Evolutionary conservation across 23 red algal species (phyloP), one percentile per base, ranked within the genome.

Genomic region (Chondrus crispus): DNA sequence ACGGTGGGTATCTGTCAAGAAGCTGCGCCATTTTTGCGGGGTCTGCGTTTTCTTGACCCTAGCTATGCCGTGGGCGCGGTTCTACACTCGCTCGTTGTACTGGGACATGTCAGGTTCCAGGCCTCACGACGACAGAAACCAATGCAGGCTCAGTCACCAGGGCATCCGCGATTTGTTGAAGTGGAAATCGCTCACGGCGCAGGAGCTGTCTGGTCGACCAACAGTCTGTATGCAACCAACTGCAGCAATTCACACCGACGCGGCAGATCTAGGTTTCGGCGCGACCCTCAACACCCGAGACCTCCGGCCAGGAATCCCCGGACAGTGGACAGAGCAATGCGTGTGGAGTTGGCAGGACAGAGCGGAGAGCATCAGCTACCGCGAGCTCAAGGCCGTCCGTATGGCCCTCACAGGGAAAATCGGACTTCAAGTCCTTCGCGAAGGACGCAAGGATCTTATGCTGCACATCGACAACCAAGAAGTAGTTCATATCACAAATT

Each of bases 391-490:
- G 46, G 84, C 82, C 40, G 30, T 86, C 1, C 63, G 82, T 3
- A 2, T 73, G 14, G 11, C 72, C 3, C 46, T 87, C 8, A 57
- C 19, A n/a, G 46, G 84, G 48, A 29, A 9, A 4, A 19, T 87
- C 5, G 38, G 84, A 20, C 22, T 22, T 20, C 6, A 87, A 35
- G 3, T 87, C 4, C 16, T 36, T 18, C 14, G 29, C 14, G 36
- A 30, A 4, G 8, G 20, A 40, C 62, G 36, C 4, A 37, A 35
- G n/a, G 41, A 53, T n/a, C 14, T 87, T 0, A n/a, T 87, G 9
- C n/a, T 58, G 50, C 84, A 75, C 58, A n/a, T 86, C 38, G 62
- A 86, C 82, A 86, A 86, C 42, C 82, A 86, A 35, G 82, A 1
- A 0, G 62, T 86, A 0, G 58, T 86, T 29, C 48, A 73, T 52